phyloP scores from a whole-genome alignment of 164 flowering plant genomes.

The Malania oleifera region DNA sequence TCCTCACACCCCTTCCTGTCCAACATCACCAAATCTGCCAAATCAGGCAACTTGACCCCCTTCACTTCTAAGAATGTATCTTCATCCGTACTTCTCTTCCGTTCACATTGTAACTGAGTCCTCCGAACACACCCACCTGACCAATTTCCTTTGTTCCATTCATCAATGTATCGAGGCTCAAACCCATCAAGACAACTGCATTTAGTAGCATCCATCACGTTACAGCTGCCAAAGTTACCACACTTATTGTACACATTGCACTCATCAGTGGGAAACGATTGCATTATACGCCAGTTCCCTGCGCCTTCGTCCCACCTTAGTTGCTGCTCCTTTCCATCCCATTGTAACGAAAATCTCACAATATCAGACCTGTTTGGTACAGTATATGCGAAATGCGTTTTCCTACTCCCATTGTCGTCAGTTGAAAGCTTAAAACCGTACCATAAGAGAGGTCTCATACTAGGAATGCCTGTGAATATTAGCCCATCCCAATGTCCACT shows the following conservation, averaged over 20 bases:
- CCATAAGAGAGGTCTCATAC: slow-evolving; percentile 20
- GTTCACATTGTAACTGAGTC: slow-evolving; percentile 28
- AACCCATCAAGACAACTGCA: slow-evolving; percentile 62
- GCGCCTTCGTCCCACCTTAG: slow-evolving; percentile 30
- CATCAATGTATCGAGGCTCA: slow-evolving; percentile 20
- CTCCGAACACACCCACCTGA: slow-evolving; percentile 55
- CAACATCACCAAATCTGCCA: slow-evolving; percentile 1
- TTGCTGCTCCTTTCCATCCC: slow-evolving; percentile 45
- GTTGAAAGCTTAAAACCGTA: slow-evolving; percentile 36
- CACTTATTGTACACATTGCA: slow-evolving; percentile 56
- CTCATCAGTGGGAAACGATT: slow-evolving; percentile 24
- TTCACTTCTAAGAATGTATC: slow-evolving; percentile 20
- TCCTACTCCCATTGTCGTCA: slow-evolving; percentile 18
- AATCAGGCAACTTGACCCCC: slow-evolving; percentile 25
- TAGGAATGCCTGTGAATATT: slow-evolving; percentile 38
- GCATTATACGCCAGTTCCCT: slow-evolving; percentile 30
- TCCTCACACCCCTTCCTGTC: slow-evolving; percentile 6
- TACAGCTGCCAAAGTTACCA: slow-evolving; percentile 54
- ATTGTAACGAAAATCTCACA: slow-evolving; percentile 27
- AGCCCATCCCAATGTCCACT: slow-evolving; percentile 55
- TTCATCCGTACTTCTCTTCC: slow-evolving; percentile 10
- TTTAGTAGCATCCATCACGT: not conserved
- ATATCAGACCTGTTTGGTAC: slow-evolving; percentile 19
- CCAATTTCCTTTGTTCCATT: slow-evolving; percentile 59
- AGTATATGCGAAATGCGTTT: slow-evolving; percentile 31